Conservation (phyloP, 2,329 filamentous ascomycete genomes). For the Ophiocordyceps robertsii region DNA sequence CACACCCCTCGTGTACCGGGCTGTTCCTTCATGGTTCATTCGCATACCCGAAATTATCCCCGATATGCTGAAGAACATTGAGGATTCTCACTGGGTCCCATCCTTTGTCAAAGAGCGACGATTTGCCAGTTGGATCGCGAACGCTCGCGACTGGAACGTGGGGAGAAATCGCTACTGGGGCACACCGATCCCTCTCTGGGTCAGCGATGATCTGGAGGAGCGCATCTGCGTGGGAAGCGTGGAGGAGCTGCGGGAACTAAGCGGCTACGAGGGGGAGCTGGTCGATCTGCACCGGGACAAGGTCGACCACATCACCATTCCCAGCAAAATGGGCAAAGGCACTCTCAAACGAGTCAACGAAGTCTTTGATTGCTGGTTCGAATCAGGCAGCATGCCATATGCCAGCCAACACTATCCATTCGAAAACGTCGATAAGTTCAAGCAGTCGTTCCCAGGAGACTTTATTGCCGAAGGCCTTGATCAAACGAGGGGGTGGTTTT, state of each 20-base stretch:
- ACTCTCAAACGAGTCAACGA: slow-evolving; percentile 69
- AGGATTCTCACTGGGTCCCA: slow-evolving; percentile 84
- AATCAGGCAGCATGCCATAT: slow-evolving; percentile 93
- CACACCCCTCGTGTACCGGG: slow-evolving; percentile 82
- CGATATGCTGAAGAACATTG: slow-evolving; percentile 80
- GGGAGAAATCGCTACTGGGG: slow-evolving; percentile 93
- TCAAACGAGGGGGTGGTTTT: slow-evolving; percentile 95
- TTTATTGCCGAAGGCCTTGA: slow-evolving; percentile 91
- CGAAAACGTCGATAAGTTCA: slow-evolving; percentile 70
- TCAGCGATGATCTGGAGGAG: slow-evolving; percentile 79
- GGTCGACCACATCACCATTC: slow-evolving; percentile 88
- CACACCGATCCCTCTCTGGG: slow-evolving; percentile 84
- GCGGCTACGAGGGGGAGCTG: slow-evolving; percentile 73
- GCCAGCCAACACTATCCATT: slow-evolving; percentile 86
- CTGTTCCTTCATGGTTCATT: slow-evolving; percentile 91
- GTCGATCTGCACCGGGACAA: slow-evolving; percentile 85
- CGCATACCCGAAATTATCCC: slow-evolving; percentile 74
- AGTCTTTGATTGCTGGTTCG: slow-evolving; percentile 96
- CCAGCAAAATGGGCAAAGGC: slow-evolving; percentile 77
- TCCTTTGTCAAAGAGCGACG: slow-evolving; percentile 81
- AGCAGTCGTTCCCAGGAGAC: slow-evolving; percentile 74
- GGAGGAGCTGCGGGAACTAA: slow-evolving; percentile 70
- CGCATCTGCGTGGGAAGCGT: slow-evolving; percentile 76
- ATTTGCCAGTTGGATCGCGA: slow-evolving; percentile 82
- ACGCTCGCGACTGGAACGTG: slow-evolving; percentile 91